A percentile compares a stretch with the other conserved stretches of the same genome.
These are phyloP conservation scores for Marasmius sp. DNA, from an alignment of 1,284 basidiomycete genomes.

Conservation along the genomic window DNA sequence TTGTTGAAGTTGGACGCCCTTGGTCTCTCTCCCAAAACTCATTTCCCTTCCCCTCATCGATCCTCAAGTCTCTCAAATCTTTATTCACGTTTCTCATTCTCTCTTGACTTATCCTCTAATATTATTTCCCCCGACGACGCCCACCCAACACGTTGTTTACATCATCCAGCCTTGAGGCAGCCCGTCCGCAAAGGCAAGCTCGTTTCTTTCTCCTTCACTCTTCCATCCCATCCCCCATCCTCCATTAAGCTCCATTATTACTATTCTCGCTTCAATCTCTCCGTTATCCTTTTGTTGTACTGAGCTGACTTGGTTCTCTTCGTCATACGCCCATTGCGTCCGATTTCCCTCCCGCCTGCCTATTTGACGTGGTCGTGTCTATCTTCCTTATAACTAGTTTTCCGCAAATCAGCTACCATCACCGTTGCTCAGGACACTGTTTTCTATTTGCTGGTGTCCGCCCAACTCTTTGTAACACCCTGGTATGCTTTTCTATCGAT, in stretches of 20 bases:
- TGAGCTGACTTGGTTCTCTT: slow-evolving; percentile 35
- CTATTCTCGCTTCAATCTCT: slow-evolving; percentile 41
- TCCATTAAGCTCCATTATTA: slow-evolving; percentile 28
- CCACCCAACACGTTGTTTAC: not conserved
- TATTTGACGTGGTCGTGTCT: slow-evolving; percentile 36
- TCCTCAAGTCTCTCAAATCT: slow-evolving; percentile 1
- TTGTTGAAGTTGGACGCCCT: slow-evolving; percentile 2
- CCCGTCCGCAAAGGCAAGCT: not conserved
- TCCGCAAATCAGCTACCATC: not conserved
- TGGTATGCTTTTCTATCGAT: slow-evolving; percentile 15
- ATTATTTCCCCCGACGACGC: not conserved
- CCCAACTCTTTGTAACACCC: slow-evolving; percentile 45
- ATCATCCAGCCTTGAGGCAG: not conserved
- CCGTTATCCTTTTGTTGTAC: slow-evolving; percentile 44
- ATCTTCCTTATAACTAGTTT: slow-evolving; percentile 37
- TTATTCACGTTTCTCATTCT: not conserved
- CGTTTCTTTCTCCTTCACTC: not conserved
- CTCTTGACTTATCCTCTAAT: not conserved
- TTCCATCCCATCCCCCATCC: slow-evolving; percentile 25
- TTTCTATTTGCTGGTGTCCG: not conserved
- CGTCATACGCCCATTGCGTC: slow-evolving; percentile 64
- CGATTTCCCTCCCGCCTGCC: slow-evolving; percentile 34
- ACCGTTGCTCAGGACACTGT: not conserved
- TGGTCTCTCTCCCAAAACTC: slow-evolving; percentile 1
- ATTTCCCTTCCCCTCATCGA: slow-evolving; percentile 1